These are phyloP conservation scores for Gracilariopsis chorda DNA, from an alignment of 23 red algal genomes.

Conservation along the genomic window DNA sequence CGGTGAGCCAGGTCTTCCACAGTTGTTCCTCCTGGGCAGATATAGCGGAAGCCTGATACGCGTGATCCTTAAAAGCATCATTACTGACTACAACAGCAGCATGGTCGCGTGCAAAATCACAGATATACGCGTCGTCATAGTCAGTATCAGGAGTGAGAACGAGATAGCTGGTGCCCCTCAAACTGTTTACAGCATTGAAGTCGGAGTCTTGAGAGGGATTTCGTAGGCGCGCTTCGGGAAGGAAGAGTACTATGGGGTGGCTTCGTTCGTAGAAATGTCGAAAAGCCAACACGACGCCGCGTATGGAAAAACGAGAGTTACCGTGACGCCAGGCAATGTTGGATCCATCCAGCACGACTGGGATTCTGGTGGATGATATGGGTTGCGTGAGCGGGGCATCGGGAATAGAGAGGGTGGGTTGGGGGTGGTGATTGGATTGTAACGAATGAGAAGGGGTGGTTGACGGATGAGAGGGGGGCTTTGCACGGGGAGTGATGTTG, in stretches of 20 bases:
- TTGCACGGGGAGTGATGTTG: neutral
- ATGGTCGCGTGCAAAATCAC: conserved; percentile 46
- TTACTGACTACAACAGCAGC: conserved; percentile 67
- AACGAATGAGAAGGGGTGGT: neutral
- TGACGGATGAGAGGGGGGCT: neutral
- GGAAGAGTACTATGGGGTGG: conserved; percentile 48
- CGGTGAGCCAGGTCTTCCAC: conserved; percentile 39
- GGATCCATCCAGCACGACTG: conserved; percentile 71
- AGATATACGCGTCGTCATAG: conserved; percentile 78
- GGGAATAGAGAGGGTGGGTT: neutral
- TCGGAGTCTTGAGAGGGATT: neutral
- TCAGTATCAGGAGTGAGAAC: conserved; percentile 59
- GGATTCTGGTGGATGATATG: neutral
- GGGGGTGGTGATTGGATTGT: neutral
- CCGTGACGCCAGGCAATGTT: conserved; percentile 85
- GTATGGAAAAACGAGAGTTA: conserved; percentile 33
- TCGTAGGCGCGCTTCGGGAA: conserved; percentile 55
- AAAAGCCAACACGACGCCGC: conserved; percentile 46
- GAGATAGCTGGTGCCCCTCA: conserved; percentile 4
- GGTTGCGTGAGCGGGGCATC: neutral
- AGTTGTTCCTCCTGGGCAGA: neutral
- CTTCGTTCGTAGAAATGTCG: conserved; percentile 46
- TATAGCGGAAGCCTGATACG: conserved; percentile 60
- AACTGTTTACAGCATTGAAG: neutral
- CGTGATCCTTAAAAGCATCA: conserved; percentile 60